Base-by-base conservation (phyloP, 345 rosid species). In the Linum tenue region DNA sequence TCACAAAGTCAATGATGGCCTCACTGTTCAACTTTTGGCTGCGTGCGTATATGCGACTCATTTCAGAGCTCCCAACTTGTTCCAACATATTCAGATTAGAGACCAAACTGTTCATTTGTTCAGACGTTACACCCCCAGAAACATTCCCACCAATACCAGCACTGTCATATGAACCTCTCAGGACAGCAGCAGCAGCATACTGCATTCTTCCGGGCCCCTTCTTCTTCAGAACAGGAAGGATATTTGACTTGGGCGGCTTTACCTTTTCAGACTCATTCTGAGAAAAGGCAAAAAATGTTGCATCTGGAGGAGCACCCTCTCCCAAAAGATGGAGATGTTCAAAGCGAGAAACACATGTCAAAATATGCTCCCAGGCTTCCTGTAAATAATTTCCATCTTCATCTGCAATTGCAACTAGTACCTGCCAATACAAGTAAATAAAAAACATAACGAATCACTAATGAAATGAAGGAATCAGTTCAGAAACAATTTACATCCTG, bases 361-460 rank as follows among this genome's bases (percentile, higher is more conserved):
- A 85, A 68, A 95, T 85, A 85, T 95, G 99, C 75, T 91, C 99
- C 99, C 99, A 95, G 66, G 99, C 98, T 77, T 95, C 99, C 86
- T 89, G 97, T 76, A 95, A 81, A 79, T 89, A 91, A 75, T 91
- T 91, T 16, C 99, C 99, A 78, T 95, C 98, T 80, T 95, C 99
- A 68, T 95, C 96, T 63, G 98, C 99, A 78, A 95, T 81, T 64
- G 91, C 80, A 69, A 95, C 83, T 73, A 95, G 83, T 70, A 92
- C 96, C 99, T 95, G 67, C 22, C 11, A 72, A 70, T 16, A 77
- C 53, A 74, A 9, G 53, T 48, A 1, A 48, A 48, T 48, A 12
- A 48, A 48, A 48, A 9, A 3, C 53, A 48, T 48, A 48, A 48
- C 14, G 14, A 48, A 7, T 48, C 14, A 3, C 11, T 48, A 48